Evolutionary conservation across 768 basidiomycete genomes (phyloP), one percentile per base, ranked within the genome.

Genomic region (Lactifluus piperatus): DNA sequence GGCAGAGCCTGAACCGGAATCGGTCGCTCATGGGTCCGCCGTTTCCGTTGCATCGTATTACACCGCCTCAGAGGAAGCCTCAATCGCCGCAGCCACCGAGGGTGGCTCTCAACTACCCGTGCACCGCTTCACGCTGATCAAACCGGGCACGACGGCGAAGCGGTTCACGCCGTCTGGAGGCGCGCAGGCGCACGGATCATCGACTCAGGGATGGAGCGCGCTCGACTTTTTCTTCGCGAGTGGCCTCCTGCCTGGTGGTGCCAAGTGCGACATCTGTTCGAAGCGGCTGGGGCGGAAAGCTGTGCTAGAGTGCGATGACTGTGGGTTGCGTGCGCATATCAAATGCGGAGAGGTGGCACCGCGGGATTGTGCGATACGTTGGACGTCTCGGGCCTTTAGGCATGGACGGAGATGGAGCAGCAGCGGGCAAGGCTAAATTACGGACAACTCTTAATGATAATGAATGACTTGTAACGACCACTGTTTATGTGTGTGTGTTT

Each of bases 251-350:
- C 51, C 39, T 3, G 81, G 64, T 2, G 64, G 81, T 3, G 79
- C 84, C 50, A 92, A 87, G 69, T 95, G 92, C 66, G 90, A 90
- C 70, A 72, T 92, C 18, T 95, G 92, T 67, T 68, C 70, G 44
- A 94, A 93, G 76, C 75, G 89, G 48, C 75, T 95, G 39, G 91
- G 91, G 13, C 86, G 88, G 85, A 94, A 91, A 69, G 84, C 91
- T 22, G 80, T 87, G 32, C 73, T 94, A 20, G 83, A 88, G 66
- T 95, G 92, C 68, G 92, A 94, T 70, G 92, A 94, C 71, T 94
- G 93, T 71, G 85, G 86, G 27, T 71, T 90, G 66, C 79, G 83
- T 83, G 80, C 87, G n/a, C 91, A 94, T 68, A 77, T 89, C 62
- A 91, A 91, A 68, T 94, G 91, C 66, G 91, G 90, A 18, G 91